Conservation (phyloP, 495 filamentous ascomycete species). For the Sphaerosporella brunnea region DNA sequence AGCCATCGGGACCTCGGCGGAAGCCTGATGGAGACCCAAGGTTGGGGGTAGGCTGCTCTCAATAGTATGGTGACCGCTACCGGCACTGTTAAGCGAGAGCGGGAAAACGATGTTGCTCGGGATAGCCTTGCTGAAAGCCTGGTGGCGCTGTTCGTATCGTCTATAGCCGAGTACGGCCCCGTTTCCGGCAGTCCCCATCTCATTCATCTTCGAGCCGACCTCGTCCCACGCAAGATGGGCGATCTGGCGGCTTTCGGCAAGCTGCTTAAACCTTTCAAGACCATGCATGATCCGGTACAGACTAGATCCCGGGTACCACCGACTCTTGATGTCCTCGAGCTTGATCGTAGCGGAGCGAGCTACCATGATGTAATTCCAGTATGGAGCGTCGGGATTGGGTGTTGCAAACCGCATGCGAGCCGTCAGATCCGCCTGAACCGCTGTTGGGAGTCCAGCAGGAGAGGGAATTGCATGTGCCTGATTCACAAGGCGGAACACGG, state of each 20-base stretch:
- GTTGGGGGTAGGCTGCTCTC: too few relatives aligned
- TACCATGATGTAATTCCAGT: constrained; percentile 19
- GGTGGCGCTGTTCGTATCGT: constrained; percentile 14
- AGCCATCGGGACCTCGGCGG: too few relatives aligned
- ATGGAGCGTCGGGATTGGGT: not conserved
- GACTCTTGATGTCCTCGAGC: constrained; percentile 40
- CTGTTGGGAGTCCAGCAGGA: constrained; percentile 13
- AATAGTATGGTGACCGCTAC: too few relatives aligned
- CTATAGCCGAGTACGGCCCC: constrained; percentile 13
- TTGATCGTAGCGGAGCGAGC: constrained; percentile 23
- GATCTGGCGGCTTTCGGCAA: constrained; percentile 15
- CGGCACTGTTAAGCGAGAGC: not conserved
- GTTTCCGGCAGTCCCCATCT: constrained; percentile 22
- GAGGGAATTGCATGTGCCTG: constrained; percentile 25
- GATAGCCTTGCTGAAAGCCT: constrained; percentile 17
- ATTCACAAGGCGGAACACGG: constrained; percentile 16
- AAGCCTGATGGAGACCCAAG: not conserved
- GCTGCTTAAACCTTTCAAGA: constrained; percentile 17
- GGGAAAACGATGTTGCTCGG: constrained; percentile 13
- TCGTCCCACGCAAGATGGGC: constrained; percentile 14
- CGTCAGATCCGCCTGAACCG: constrained; percentile 2
- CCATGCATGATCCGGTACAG: constrained; percentile 35
- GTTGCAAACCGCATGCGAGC: not conserved
- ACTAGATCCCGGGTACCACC: constrained; percentile 44
- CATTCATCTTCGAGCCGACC: constrained; percentile 24